phyloP scores from a whole-genome alignment of 1,139 yeast genomes.

The Kluyveromyces sp. region DNA sequence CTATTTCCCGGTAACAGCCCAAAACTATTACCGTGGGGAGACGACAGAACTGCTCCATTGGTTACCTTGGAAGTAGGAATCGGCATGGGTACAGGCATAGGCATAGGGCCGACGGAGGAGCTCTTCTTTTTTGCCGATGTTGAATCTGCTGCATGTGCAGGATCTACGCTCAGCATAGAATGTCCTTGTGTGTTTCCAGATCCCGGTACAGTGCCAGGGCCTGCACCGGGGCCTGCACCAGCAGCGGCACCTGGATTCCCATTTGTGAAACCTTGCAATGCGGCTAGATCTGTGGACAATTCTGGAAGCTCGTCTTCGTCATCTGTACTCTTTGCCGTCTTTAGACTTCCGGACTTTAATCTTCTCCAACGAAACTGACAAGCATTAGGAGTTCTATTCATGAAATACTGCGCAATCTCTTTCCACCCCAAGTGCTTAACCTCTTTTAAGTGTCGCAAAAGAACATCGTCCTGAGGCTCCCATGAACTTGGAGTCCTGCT shows the following conservation, averaged over 20 bases:
- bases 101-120: not conserved
- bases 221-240: not conserved
- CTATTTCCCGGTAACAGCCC: too few relatives aligned
- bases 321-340: slow-evolving; percentile 41
- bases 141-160: too few relatives aligned
- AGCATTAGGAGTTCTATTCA: slow-evolving; percentile 66
- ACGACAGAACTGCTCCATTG: slow-evolving; percentile 1
- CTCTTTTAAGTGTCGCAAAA: slow-evolving; percentile 63
- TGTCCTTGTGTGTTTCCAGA: too few relatives aligned
- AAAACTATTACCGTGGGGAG: not conserved
- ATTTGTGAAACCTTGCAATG: too few relatives aligned
- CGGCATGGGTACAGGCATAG: slow-evolving; percentile 4
- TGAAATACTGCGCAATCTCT: slow-evolving; percentile 61
- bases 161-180: too few relatives aligned
- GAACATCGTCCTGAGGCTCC: slow-evolving; percentile 66
- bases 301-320: slow-evolving; percentile 2
- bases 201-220: too few relatives aligned
- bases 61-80: slow-evolving; percentile 5
- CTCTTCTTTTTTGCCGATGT: not conserved
- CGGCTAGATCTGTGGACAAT: slow-evolving; percentile 1
- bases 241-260: too few relatives aligned
- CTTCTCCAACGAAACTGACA: slow-evolving; percentile 78
- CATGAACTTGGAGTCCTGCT: slow-evolving; percentile 57
- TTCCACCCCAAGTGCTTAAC: slow-evolving; percentile 70
- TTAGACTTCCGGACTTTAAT: slow-evolving; percentile 54